Evolutionary conservation across 2,329 filamentous ascomycete genomes (phyloP), one percentile per base, ranked within the genome.

Genomic region (Ophiobolus disseminans): DNA sequence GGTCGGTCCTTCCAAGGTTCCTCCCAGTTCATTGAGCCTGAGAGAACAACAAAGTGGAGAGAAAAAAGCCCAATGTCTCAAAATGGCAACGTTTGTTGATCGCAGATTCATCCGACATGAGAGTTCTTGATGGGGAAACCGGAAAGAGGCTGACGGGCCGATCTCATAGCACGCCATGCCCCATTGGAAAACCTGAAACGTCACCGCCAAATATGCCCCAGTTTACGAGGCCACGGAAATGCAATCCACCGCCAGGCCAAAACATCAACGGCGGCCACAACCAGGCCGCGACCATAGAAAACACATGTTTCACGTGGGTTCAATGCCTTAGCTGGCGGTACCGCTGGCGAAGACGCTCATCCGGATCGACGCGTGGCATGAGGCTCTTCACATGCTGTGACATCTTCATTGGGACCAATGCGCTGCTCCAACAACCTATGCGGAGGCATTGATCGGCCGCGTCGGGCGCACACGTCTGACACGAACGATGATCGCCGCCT

Each of bases 241-340:
- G 50, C 16, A 50, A 53, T 34, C 23, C 43, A 34, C 40, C 45
- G 41, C 21, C n/a, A 41, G 39, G 49, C 30, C 50, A 50, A 59
- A 59, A 59, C 56, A 59, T 46, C 53, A 54, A 48, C 42, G 17
- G 48, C 50, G 23, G 47, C 44, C 40, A 35, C 39, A 32, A 36
- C 39, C 41, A 35, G n/a, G n/a, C n/a, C 44, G 40, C 43, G 32
- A 44, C 16, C 30, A 14, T 14, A 14, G 30, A 14, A 8, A 5
- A 10, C 7, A n/a, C 3, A 14, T 14, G 30, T 3, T 13, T 32
- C n/a, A n/a, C n/a, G n/a, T n/a, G 23, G 23, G n/a, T 32, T 3
- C n/a, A n/a, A n/a, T 31, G 23, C 26, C 44, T 39, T 32, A 32
- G 32, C 21, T 40, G 43, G 32, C 40, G 23, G 31, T 40, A 44